Evolutionary conservation across 345 rosid genomes (phyloP).

Genomic region (Gossypium turneri): DNA sequence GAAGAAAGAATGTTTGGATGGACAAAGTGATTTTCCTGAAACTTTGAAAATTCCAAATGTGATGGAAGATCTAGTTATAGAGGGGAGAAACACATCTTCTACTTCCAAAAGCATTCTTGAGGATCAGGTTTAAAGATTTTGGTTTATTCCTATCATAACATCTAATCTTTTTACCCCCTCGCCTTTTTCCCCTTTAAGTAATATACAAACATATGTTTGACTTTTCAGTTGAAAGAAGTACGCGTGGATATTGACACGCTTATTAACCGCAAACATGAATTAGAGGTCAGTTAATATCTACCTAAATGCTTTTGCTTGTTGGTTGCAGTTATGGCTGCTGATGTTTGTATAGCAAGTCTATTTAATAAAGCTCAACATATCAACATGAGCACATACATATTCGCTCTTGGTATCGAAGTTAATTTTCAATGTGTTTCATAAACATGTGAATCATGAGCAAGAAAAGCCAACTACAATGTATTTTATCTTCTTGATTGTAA

Average conservation of each 20-base stretch:
- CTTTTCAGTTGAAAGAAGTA: slow-evolving; percentile 62
- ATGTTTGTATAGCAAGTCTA: background rate
- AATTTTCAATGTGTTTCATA: background rate
- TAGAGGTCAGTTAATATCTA: slow-evolving; percentile 49
- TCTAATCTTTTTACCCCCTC: background rate
- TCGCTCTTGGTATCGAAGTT: background rate
- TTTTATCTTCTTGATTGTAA: slow-evolving; percentile 5
- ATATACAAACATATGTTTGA: slow-evolving; percentile 13
- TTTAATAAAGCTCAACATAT: background rate
- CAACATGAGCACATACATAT: background rate
- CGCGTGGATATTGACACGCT: slow-evolving; percentile 46
- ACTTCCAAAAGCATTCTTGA: slow-evolving; percentile 42
- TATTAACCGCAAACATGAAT: slow-evolving; percentile 41
- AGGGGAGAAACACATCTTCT: slow-evolving; percentile 37
- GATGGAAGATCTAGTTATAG: slow-evolving; percentile 42
- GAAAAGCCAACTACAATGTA: background rate
- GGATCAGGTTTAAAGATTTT: slow-evolving; percentile 60
- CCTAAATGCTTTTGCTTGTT: slow-evolving; percentile 14
- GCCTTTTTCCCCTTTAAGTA: background rate
- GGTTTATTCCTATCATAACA: background rate
- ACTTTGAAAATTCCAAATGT: slow-evolving; percentile 48
- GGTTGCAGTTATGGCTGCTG: background rate
- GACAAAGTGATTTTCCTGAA: slow-evolving; percentile 54
- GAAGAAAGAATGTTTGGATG: slow-evolving; percentile 48
- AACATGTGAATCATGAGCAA: background rate